A percentile compares a stretch with the other conserved stretches of the same genome.
Evolutionary conservation across 306 rosid genomes (phyloP).

Genomic region (Mimosa bimucronata): DNA sequence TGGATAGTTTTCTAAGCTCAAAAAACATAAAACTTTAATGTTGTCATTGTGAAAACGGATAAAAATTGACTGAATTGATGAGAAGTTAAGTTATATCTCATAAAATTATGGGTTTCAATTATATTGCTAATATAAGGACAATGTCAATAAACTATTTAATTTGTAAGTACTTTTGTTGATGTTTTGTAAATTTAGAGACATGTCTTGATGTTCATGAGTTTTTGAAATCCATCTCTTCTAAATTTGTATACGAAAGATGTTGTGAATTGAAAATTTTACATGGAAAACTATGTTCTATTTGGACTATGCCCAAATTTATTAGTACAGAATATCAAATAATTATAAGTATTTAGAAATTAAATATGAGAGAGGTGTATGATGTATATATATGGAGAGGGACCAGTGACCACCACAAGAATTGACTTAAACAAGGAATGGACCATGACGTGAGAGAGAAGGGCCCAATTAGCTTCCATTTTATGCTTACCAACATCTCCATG

Average conservation of each 20-base stretch:
- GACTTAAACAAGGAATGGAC: not conserved
- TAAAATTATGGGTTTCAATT: too few species aligned
- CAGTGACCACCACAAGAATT: not conserved
- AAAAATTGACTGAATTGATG: too few species aligned
- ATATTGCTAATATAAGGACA: too few species aligned
- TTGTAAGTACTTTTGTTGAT: too few species aligned
- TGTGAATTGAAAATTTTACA: not conserved
- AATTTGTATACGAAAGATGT: not conserved
- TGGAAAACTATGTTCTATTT: not conserved
- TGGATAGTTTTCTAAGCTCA: not conserved
- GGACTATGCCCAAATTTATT: not conserved
- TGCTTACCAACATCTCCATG: not conserved
- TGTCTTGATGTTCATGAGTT: too few species aligned
- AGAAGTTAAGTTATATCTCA: too few species aligned
- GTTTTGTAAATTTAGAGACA: too few species aligned
- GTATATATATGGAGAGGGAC: too few species aligned
- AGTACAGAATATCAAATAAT: too few species aligned
- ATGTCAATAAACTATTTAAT: too few species aligned
- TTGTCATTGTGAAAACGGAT: not conserved
- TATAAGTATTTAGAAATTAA: too few species aligned
- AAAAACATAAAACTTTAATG: not conserved
- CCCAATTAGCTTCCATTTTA: not conserved
- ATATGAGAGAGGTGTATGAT: not conserved
- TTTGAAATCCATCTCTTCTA: too few species aligned
- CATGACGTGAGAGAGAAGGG: not conserved